Evolutionary conservation across 2,329 filamentous ascomycete species (phyloP).

Genomic region (Alternaria ventricosa): DNA sequence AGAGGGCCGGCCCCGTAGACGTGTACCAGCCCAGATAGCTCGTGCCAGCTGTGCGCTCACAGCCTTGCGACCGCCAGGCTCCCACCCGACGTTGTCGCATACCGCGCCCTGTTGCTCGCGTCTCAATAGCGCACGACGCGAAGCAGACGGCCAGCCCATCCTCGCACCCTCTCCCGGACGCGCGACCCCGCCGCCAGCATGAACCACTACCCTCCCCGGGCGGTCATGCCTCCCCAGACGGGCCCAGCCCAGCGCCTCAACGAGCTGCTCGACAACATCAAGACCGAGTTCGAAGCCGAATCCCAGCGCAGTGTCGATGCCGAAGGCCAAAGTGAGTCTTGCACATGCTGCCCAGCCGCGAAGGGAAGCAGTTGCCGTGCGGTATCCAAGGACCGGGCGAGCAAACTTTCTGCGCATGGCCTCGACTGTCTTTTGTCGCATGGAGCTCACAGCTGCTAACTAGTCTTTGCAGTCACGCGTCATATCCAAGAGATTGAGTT

Average conservation of each 20-base stretch:
- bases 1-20: slow-evolving; percentile 24
- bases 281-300: slow-evolving; percentile 88
- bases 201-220: slow-evolving; percentile 77
- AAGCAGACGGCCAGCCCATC: slow-evolving; percentile 2
- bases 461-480: slow-evolving; percentile 62
- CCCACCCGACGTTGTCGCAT: slow-evolving; percentile 25
- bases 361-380: not conserved
- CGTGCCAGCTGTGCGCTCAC: slow-evolving; percentile 23
- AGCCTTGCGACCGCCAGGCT: slow-evolving; percentile 25
- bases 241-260: slow-evolving; percentile 78
- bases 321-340: slow-evolving; percentile 88
- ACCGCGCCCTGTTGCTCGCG: slow-evolving; percentile 10
- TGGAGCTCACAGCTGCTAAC: slow-evolving; percentile 5
- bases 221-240: slow-evolving; percentile 66
- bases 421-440: not conserved
- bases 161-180: not conserved
- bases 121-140: slow-evolving; percentile 10
- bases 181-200: slow-evolving; percentile 56
- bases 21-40: slow-evolving; percentile 9
- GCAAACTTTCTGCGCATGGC: slow-evolving; percentile 1
- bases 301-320: slow-evolving; percentile 82
- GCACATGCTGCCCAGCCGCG: not conserved
- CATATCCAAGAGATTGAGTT: slow-evolving; percentile 96
- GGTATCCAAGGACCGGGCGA: not conserved
- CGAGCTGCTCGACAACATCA: slow-evolving; percentile 89